Conservation (phyloP, 148 eudicot genomes). For the Vaccinium macrocarpon region DNA sequence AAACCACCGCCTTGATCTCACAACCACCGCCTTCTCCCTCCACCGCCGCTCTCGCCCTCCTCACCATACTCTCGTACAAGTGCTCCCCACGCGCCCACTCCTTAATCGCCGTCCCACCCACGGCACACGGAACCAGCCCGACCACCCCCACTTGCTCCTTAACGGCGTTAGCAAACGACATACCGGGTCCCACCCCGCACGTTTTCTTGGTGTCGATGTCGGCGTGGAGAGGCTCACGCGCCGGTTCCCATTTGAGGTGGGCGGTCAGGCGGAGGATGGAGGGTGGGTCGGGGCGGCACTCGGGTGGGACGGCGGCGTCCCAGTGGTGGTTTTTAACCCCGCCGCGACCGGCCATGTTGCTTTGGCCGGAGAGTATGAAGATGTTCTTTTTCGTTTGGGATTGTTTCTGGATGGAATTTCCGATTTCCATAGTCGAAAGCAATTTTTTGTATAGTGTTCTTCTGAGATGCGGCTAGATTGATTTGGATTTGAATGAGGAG, state of each 20-base stretch:
- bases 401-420: slow-evolving; percentile 7
- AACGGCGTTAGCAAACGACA: slow-evolving; percentile 67
- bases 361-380: slow-evolving; percentile 80
- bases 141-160: slow-evolving; percentile 37
- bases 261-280: slow-evolving; percentile 60
- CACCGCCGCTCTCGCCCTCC: slow-evolving; percentile 45
- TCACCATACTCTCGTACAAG: slow-evolving; percentile 66
- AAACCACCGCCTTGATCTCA: slow-evolving; percentile 67
- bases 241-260: slow-evolving; percentile 52
- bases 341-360: slow-evolving; percentile 95
- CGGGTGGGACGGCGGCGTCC: slow-evolving; percentile 65
- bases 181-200: slow-evolving; percentile 89
- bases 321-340: slow-evolving; percentile 57
- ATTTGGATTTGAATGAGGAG: background rate
- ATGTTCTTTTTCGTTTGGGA: slow-evolving; percentile 31
- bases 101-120: slow-evolving; percentile 72
- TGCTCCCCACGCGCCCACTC: slow-evolving; percentile 76
- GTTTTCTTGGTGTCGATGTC: slow-evolving; percentile 63
- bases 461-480: background rate
- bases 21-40: slow-evolving; percentile 26
- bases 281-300: slow-evolving; percentile 50
- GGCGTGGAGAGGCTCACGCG: slow-evolving; percentile 67
- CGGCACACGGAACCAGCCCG: slow-evolving; percentile 78
- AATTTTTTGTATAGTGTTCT: too few relatives aligned
- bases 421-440: slow-evolving; percentile 7